These are phyloP conservation scores for Fusarium pininemorale DNA, from an alignment of 2,329 filamentous ascomycete species.

Conservation along the genomic window DNA sequence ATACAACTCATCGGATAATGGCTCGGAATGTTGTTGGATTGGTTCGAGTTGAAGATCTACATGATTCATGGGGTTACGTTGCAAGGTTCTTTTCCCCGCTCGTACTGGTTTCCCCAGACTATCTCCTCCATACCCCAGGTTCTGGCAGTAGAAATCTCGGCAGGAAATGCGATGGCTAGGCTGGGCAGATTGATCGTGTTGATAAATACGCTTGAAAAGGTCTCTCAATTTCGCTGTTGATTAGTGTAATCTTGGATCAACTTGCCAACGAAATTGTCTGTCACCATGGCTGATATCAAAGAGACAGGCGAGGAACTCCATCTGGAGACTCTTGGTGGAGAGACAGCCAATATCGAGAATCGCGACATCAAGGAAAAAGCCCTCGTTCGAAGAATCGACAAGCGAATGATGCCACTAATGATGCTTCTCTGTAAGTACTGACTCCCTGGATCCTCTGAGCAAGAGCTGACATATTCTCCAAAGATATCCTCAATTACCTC, in stretches of 20 bases:
- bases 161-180: not conserved
- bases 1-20: not conserved
- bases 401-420: slow-evolving; percentile 21
- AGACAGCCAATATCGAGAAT: not conserved
- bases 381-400: slow-evolving; percentile 3
- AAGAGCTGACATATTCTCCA: not conserved
- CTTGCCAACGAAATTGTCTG: not conserved
- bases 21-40: slow-evolving; percentile 7
- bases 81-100: slow-evolving; percentile 6
- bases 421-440: not conserved
- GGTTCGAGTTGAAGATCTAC: not conserved
- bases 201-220: not conserved
- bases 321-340: not conserved
- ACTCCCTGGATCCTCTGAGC: fast-evolving
- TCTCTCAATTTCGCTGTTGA: not conserved
- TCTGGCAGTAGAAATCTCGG: not conserved
- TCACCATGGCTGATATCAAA: not conserved
- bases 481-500: slow-evolving; percentile 7
- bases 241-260: no score
- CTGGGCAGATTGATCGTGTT: not conserved
- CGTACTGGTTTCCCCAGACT: not conserved
- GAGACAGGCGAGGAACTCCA: not conserved
- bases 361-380: not conserved
- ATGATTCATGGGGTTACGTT: not conserved
- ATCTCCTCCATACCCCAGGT: not conserved